A percentile compares a stretch with the other conserved stretches of the same genome.
Evolutionary conservation across 2,329 filamentous ascomycete species (phyloP).

Genomic region (Septoria linicola): DNA sequence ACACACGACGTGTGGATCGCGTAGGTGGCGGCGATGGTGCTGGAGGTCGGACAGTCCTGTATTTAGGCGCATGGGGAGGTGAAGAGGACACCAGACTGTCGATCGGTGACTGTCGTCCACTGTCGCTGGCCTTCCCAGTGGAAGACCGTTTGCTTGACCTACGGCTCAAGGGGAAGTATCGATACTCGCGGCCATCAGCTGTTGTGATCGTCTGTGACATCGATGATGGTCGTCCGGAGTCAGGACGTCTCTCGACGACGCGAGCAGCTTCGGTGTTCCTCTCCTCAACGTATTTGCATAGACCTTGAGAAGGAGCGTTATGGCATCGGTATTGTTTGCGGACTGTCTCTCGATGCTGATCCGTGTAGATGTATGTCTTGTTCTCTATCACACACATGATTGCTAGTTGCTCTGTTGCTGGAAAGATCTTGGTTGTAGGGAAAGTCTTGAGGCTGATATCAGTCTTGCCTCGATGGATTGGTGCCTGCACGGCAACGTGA

Average conservation of each 20-base stretch:
- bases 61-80: slow-evolving; percentile 16
- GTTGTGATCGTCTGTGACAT: slow-evolving; percentile 25
- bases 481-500: slow-evolving; percentile 10
- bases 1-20: slow-evolving; percentile 10
- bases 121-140: slow-evolving; percentile 16
- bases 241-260: slow-evolving; percentile 27
- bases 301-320: slow-evolving; percentile 20
- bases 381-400: slow-evolving; percentile 36
- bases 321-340: slow-evolving; percentile 28
- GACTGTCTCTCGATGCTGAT: slow-evolving; percentile 25
- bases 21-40: slow-evolving; percentile 25
- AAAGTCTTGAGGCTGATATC: background rate
- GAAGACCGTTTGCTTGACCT: slow-evolving; percentile 27
- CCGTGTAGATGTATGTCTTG: slow-evolving; percentile 31
- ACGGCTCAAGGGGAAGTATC: slow-evolving; percentile 27
- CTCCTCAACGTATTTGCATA: slow-evolving; percentile 28
- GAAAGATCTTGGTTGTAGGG: background rate
- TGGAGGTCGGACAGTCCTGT: slow-evolving; percentile 21
- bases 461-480: slow-evolving; percentile 4
- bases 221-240: slow-evolving; percentile 13
- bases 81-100: slow-evolving; percentile 24
- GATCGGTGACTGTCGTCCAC: slow-evolving; percentile 20
- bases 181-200: slow-evolving; percentile 27
- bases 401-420: background rate
- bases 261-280: slow-evolving; percentile 19